phyloP scores from a whole-genome alignment of 306 rosid genomes.

The Phaseolus lunatus region DNA sequence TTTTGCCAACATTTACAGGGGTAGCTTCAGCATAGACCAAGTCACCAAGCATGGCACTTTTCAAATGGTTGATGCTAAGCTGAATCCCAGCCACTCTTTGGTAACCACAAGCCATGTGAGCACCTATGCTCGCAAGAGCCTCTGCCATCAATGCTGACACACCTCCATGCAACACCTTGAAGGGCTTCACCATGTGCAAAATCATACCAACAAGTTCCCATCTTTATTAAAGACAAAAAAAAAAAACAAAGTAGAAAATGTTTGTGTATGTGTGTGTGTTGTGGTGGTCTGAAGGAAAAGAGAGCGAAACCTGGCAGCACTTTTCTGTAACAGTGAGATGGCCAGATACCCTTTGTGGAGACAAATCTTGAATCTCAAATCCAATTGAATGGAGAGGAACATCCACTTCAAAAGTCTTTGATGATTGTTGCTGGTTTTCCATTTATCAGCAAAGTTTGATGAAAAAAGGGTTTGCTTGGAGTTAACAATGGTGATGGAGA shows the following conservation, averaged over 20 bases:
- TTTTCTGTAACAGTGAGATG: constrained; percentile 61
- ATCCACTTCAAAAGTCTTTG: constrained; percentile 59
- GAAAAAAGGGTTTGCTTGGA: background rate
- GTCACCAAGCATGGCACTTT: constrained; percentile 66
- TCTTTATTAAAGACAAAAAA: background rate
- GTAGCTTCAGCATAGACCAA: constrained; percentile 66
- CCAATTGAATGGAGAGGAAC: constrained; percentile 67
- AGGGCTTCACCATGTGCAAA: constrained; percentile 57
- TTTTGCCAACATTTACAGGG: constrained; percentile 65
- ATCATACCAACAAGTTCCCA: background rate
- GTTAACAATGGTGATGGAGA: background rate
- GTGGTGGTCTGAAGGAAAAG: background rate
- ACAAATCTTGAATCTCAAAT: constrained; percentile 59
- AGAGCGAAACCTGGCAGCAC: constrained; percentile 65
- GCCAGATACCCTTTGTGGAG: constrained; percentile 68
- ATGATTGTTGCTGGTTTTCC: constrained; percentile 38
- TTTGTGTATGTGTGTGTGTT: background rate
- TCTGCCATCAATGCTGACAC: constrained; percentile 78
- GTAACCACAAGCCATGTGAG: constrained; percentile 62
- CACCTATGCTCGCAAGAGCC: constrained; percentile 72
- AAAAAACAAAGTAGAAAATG: background rate
- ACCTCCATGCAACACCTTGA: constrained; percentile 88
- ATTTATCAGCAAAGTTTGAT: constrained; percentile 8
- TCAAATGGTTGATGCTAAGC: constrained; percentile 77
- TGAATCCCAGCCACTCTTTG: constrained; percentile 79